Base-by-base conservation (phyloP, 1,284 basidiomycete species). In the Sanguinoderma infundibulare region DNA sequence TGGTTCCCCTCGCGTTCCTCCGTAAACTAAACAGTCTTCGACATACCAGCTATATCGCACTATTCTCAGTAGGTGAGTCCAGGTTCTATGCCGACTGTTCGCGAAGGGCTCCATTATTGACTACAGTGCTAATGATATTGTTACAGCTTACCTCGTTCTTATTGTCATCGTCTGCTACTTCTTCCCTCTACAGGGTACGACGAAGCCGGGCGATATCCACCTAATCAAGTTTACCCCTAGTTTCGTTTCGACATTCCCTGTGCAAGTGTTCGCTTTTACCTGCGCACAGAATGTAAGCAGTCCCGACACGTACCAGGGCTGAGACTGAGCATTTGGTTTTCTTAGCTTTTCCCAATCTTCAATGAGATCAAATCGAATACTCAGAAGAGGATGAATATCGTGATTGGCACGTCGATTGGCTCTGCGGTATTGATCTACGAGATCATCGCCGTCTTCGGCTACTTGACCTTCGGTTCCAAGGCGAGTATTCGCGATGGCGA, bases 261-360 rank as follows among this genome's bases (percentile, higher is more conserved):
- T 99, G 9, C 96, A 98, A 76, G 93, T 98, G 1, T 98, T 98
- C 77, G 94, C 94, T 9, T 96, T 90, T 73, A 96, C 95, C 5
- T 96, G 95, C 70, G 84, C 92, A 15, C 94, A 96, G 81, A 96
- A 97, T 71, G 94, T 95, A 74, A 69, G 87, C 9, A 28, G 15
- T 30, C 55, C 22, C 52, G n/a, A n/a, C n/a, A n/a, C n/a, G n/a
- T n/a, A n/a, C 63, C 32, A 17, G 20, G 20, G 30, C 32, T 24
- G 32, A 5, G 20, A 6, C 54, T 44, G 50, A 49, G 17, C 26
- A 15, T 7, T 5, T 10, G n/a, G n/a, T 12, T 51, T 46, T 7
- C 62, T 8, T 17, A 95, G 92, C 77, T 96, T 35, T 96, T 96
- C 77, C 93, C 96, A 2, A 89, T 98, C 55, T 98, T 91, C 81